Base-by-base conservation (phyloP, 257 asterid genomes). In the Gentiana macrophylla region DNA sequence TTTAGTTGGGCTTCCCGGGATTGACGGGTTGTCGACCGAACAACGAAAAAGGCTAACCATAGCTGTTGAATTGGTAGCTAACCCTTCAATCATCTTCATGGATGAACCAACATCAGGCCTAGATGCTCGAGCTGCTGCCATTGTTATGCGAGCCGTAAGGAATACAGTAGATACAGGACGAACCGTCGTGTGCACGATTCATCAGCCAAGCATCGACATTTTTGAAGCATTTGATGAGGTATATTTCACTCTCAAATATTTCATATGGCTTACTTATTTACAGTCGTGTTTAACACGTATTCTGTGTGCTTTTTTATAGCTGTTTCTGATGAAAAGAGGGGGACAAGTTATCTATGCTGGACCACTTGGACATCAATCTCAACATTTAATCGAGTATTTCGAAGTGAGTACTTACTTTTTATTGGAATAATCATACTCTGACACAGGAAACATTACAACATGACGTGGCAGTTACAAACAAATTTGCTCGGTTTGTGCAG, bases 111-210 rank as follows among this genome's bases (percentile, higher is more conserved):
- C 92, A 3, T 77, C 92, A 1, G 87, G 92, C 37, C 68, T 83
- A 47, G 92, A 83, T 49, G 92, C 92, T 58, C 68, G 92, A 63
- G 84, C 92, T 52, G 87, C 92, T 38, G 92, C 91, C 15, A 79
- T 82, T 45, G 86, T 82, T 43, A 82, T 82, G 91, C 77, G 87
- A 10, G 81, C 92, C 36, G 87, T 83, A 36, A 64, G 92, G 65
- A 83, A 83, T 60, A 80, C 92, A 0, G 92, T 83, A 35, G 85
- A 80, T 57, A 82, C 91, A 0, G 87, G 91, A 32, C 69, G 91
- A 74, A 82, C 90, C 8, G 84, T 82, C 9, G 86, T 79, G 49
- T 82, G 90, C 77, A 79, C 90, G 34, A 82, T 82, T 66, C 90
- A 82, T 64, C 86, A 82, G 54, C 90, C 90, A 32, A 82, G 91